Evolutionary conservation across 2,329 filamentous ascomycete genomes (phyloP).

Genomic region (Alternaria dauci): DNA sequence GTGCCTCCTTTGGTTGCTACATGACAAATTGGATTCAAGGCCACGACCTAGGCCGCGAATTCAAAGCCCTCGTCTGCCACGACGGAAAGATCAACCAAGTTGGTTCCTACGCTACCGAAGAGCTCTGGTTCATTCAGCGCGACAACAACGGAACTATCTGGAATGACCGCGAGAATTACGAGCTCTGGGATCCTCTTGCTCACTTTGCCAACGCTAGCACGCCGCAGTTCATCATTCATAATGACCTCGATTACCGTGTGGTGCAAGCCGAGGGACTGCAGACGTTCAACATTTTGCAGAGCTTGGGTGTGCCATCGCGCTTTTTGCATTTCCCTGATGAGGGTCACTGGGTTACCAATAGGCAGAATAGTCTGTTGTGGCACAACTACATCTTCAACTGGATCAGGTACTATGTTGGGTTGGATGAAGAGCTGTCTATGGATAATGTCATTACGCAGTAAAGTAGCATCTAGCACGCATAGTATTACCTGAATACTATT

Average conservation of each 20-base stretch:
- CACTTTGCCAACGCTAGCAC: constrained; percentile 77
- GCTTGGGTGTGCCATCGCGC: constrained; percentile 75
- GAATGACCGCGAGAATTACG: constrained; percentile 59
- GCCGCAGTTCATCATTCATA: constrained; percentile 89
- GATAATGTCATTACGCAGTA: constrained; percentile 47
- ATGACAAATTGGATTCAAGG: constrained; percentile 86
- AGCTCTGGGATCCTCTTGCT: constrained; percentile 65
- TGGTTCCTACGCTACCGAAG: constrained; percentile 59
- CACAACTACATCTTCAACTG: constrained; percentile 63
- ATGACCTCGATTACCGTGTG: constrained; percentile 86
- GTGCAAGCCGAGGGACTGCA: constrained; percentile 83
- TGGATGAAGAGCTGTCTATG: constrained; percentile 41
- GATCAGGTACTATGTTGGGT: constrained; percentile 45
- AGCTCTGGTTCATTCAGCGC: constrained; percentile 62
- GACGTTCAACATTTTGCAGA: constrained; percentile 86
- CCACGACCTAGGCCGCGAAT: constrained; percentile 79
- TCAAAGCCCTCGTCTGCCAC: constrained; percentile 88
- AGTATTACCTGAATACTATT: neutral
- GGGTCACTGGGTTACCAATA: constrained; percentile 83
- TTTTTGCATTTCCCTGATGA: constrained; percentile 84
- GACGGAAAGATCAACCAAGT: constrained; percentile 78
- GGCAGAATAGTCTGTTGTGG: constrained; percentile 90
- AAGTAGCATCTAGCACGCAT: neutral
- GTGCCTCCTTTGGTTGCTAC: constrained; percentile 62
- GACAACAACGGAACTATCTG: constrained; percentile 53